Conservation (phyloP, 78 protist species). For the Chrysochromulina parva region DNA sequence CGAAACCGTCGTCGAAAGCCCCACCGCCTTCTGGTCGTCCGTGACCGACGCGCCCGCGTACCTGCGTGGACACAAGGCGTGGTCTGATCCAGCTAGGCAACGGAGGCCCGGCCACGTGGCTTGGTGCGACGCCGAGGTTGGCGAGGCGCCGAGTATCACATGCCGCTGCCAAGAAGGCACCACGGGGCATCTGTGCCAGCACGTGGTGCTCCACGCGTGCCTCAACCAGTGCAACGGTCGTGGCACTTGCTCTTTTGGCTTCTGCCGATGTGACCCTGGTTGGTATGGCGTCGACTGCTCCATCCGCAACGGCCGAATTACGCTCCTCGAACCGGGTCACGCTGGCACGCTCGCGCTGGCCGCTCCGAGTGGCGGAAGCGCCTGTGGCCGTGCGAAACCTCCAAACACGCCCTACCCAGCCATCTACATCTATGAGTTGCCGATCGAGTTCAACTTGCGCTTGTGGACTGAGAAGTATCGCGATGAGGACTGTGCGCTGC, state of each 20-base stretch:
- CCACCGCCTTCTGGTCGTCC: too few species aligned
- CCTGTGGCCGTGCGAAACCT: not conserved
- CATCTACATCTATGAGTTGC: constrained; percentile 6
- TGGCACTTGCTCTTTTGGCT: not conserved
- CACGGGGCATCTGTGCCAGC: not conserved
- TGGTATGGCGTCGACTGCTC: constrained; percentile 3
- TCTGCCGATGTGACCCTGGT: not conserved
- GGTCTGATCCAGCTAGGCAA: too few species aligned
- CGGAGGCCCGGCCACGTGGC: too few species aligned
- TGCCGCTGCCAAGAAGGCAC: not conserved
- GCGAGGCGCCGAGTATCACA: not conserved
- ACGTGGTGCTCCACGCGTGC: not conserved
- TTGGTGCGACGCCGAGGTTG: too few species aligned
- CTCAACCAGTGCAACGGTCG: not conserved
- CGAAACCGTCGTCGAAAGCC: too few species aligned
- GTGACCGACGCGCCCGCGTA: too few species aligned
- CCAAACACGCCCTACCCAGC: not conserved
- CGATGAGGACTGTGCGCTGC: not conserved
- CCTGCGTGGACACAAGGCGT: too few species aligned
- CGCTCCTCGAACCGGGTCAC: too few species aligned
- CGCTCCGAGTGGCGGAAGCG: too few species aligned
- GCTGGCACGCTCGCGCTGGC: not conserved
- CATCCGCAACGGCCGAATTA: not conserved
- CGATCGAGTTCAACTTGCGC: not conserved
- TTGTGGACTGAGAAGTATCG: not conserved